Base-by-base conservation (phyloP, 306 rosid species). In the Lathyrus oleraceus region DNA sequence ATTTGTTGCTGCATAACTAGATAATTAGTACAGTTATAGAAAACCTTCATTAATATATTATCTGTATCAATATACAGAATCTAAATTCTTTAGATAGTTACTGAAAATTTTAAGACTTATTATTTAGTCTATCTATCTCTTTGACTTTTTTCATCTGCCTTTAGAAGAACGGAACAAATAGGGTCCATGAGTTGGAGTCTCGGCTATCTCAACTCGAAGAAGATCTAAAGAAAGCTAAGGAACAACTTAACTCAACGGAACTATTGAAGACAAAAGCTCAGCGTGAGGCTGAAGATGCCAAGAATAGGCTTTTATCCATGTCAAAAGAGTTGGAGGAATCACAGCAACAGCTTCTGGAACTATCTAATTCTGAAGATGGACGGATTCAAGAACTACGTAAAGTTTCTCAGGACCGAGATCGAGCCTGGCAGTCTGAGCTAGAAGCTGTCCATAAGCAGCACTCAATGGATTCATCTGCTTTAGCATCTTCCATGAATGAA, bases 351-450 rank as follows among this genome's bases (percentile, higher is more conserved):
- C 83, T 89, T 67, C 10, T 65, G 19, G 96, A 91, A 32, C 75
- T 87, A 36, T 87, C 97, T 60, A 82, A 83, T 69, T 89, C 89
- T 20, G 97, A 91, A 81, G 94, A 89, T 30, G 87, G 67, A 39
- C 86, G 96, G 53, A 79, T 91, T 64, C 85, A 79, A 78, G 97
- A 91, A 76, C 87, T 88, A 36, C 83, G 84, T 13, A 78, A 81
- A 70, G 75, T 93, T 56, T 90, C 98, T 48, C 98, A 93, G 63
- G 98, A 88, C 59, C 86, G 97, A 0, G 98, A 93, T 76, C 72
- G 85, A 77, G 98, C 85, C 5, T 93, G 98, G 98, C 87, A 93
- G 51, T 93, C 96, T 16, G 98, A 93, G 65, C 91, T 93, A 12
- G 91, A 88, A 82, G 98, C 97, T 42, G 84, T 88, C 62, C 93